Evolutionary conservation across 1,139 yeast genomes (phyloP), one percentile per base, ranked within the genome.

Genomic region (Torulaspora globosa): DNA sequence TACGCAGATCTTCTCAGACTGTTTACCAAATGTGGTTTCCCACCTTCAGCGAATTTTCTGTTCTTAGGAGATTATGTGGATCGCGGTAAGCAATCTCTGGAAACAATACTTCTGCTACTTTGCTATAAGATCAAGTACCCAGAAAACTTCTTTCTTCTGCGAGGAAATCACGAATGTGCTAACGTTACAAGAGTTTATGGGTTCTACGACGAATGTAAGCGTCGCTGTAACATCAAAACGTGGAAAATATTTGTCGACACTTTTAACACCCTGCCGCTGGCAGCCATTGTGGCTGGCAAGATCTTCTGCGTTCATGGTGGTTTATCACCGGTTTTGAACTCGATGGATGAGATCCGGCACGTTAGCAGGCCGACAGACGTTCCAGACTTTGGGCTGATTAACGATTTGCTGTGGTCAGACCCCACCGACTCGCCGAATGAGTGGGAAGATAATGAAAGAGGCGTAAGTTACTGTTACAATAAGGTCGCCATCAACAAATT

Each of bases 1-100:
- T 92, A 83, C 67, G 86, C 89, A 43, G 98, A 92, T 68, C 72
- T 92, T 57, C 82, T 92, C 54, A 78, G 97, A 55, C 76, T 92
- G 56, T 92, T 92, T 67, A 89, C 95, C 41, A 88, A 87, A 71
- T 90, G 97, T 71, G 98, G 97, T 18, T 92, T 88, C 69, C 98
- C 98, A n/a, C 98, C 98, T 2, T 80, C 86, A 52, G 80, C 96
- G 15, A 92, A 92, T 66, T 92, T 89, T 68, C 72, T 92, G 52
- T 90, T 92, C 58, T 68, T 92, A 46, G 98, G 98, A 12, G 98
- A 92, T 67, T 92, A 92, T 65, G 98, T 86, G 41, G 95, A 86
- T 66, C 76, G 95, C 55, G 95, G 95, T 37, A 78, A 84, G 63
- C 89, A 85, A 65, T 83, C 92, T 0, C 69, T 86, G 51, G 95